Base-by-base conservation (phyloP, 2,329 filamentous ascomycete genomes). In the Colletotrichum sansevieriae region DNA sequence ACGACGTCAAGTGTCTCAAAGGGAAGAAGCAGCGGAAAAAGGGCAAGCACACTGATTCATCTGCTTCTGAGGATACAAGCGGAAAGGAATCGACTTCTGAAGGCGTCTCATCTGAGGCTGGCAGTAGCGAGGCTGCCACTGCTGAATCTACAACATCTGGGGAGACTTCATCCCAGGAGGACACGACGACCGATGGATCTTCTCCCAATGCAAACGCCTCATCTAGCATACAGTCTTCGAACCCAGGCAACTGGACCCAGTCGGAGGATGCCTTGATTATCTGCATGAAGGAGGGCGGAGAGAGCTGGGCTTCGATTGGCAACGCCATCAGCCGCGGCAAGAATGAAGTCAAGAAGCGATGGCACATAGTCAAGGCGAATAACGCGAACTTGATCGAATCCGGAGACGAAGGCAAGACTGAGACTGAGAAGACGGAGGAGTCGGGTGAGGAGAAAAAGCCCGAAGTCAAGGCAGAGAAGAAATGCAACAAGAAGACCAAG, bases 251-350 rank as follows among this genome's bases (percentile, higher is more conserved):
- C 4, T 81, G 80, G 80, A 74, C 77, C 10, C 57, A 76, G 9
- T 81, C 80, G 0, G 76, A 82, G 29, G 79, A 82, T 57, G 68
- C 71, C 11, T 69, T 78, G 4, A 75, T 82, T 7, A 65, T 74
- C 2, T 74, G 75, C 43, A 78, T 82, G 77, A 81, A 79, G 63
- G 74, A 75, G 37, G 64, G 61, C 43, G 68, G 65, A n/a, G 55
- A 69, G 58, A 61, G 75, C 2, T 81, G 78, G 80, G 65, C 65
- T 0, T 74, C 75, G 11, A 80, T 81, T 29, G 70, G 73, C 3
- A 54, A 51, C 2, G 72, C 73, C 1, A 73, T 81, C 3, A 65
- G 72, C n/a, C 74, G 72, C 7, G 47, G 51, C 33, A 79, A 76
- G 63, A 72, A 71, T 7, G 76, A 80, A 3, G 73, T 75, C 37